Percentiles rank a stretch among this genome's conserved stretches.
Evolutionary conservation across 1,139 yeast species (phyloP).

Genomic region (Yamadazyma pseudoaaseri): DNA sequence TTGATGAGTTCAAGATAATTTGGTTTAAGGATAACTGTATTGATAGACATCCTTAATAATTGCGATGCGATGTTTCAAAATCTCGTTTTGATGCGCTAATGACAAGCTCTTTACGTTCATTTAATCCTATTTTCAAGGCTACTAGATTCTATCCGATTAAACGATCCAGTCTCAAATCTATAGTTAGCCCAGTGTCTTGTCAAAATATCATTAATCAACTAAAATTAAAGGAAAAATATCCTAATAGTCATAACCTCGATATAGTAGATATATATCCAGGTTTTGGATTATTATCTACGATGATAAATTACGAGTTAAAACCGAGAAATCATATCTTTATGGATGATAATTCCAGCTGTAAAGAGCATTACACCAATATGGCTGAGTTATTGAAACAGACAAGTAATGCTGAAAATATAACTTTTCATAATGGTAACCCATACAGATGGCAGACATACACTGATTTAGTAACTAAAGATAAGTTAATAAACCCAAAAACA

Average conservation of each 20-base stretch:
- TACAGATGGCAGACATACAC: conserved; percentile 64
- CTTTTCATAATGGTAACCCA: conserved; percentile 45
- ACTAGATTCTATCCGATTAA: conserved; percentile 14
- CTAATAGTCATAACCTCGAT: conserved; percentile 40
- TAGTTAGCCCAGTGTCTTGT: conserved; percentile 25
- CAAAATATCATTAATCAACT: conserved; percentile 44
- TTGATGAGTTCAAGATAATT: conserved; percentile 19
- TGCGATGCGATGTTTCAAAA: not conserved
- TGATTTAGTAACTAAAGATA: conserved; percentile 40
- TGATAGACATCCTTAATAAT: conserved; percentile 27
- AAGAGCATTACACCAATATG: conserved; percentile 25
- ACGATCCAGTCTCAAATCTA: conserved; percentile 16
- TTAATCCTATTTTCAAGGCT: conserved; percentile 30
- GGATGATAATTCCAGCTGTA: conserved; percentile 48
- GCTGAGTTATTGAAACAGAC: conserved; percentile 20
- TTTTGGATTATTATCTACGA: conserved; percentile 50
- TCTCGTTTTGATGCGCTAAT: conserved; percentile 1
- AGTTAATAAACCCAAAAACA: conserved; percentile 36
- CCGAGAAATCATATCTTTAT: conserved; percentile 63
- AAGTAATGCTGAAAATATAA: conserved; percentile 30
- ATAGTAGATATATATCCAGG: conserved; percentile 68
- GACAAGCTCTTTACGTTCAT: conserved; percentile 18
- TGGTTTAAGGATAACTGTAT: conserved; percentile 25
- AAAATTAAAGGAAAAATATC: conserved; percentile 40
- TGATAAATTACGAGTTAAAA: conserved; percentile 52